phyloP scores from a whole-genome alignment of 139 green algal genomes.

The Limnomonas spitsbergensis region DNA sequence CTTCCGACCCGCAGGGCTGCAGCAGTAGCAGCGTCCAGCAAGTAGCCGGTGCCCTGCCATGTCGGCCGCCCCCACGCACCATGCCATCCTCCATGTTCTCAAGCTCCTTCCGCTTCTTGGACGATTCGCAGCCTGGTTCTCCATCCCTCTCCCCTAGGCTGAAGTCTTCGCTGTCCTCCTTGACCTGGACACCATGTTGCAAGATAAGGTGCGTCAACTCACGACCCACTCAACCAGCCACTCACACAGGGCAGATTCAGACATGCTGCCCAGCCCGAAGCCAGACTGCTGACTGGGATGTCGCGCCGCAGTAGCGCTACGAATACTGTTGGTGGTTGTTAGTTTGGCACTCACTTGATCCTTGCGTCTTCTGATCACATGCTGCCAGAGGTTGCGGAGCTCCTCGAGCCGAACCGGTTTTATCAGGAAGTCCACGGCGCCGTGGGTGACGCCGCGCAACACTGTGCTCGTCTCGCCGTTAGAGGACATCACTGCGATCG shows the following conservation, averaged over 20 bases:
- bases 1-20: too few relatives aligned
- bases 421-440: slow-evolving; percentile 95
- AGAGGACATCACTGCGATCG: slow-evolving; percentile 89
- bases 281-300: too few relatives aligned
- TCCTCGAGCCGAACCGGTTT: slow-evolving; percentile 96
- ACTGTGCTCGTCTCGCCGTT: slow-evolving; percentile 88
- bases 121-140: not conserved
- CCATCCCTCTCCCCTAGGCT: slow-evolving; percentile 30
- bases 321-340: too few relatives aligned
- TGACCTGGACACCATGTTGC: not conserved
- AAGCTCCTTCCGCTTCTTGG: slow-evolving; percentile 23
- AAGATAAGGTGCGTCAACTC: not conserved
- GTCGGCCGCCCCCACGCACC: too few relatives aligned
- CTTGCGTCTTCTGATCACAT: slow-evolving; percentile 76
- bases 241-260: too few relatives aligned
- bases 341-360: slow-evolving; percentile 17
- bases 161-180: slow-evolving; percentile 39
- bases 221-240: too few relatives aligned
- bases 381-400: slow-evolving; percentile 95
- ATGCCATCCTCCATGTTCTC: not conserved
- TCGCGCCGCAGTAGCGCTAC: too few relatives aligned
- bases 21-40: too few relatives aligned
- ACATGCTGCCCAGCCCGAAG: too few relatives aligned
- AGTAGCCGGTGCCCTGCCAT: too few relatives aligned
- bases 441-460: slow-evolving; percentile 89